These are phyloP conservation scores for Trichocladium antarcticum DNA, from an alignment of 495 filamentous ascomycete species.

Conservation along the genomic window DNA sequence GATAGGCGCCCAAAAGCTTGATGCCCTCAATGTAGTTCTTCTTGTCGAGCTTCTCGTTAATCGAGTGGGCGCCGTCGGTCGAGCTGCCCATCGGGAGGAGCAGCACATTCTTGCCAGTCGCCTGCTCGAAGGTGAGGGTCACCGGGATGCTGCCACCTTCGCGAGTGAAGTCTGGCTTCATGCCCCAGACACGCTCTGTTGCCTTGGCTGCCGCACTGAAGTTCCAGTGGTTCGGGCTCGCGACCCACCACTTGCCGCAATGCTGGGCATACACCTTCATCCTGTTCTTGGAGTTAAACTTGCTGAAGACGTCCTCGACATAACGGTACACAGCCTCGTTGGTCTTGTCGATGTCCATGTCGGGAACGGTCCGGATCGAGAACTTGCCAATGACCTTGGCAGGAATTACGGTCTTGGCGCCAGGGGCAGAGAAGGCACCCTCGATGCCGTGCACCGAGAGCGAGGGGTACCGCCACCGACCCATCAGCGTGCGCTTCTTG, in stretches of 20 bases:
- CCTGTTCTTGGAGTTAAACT: slow-evolving; percentile 81
- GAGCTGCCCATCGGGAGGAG: slow-evolving; percentile 93
- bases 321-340: slow-evolving; percentile 72
- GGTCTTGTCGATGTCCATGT: slow-evolving; percentile 90
- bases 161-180: slow-evolving; percentile 87
- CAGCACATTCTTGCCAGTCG: slow-evolving; percentile 96
- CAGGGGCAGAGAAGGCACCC: slow-evolving; percentile 84
- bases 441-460: slow-evolving; percentile 95
- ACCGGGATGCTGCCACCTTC: slow-evolving; percentile 97
- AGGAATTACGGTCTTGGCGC: slow-evolving; percentile 97
- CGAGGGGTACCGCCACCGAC: slow-evolving; percentile 85
- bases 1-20: slow-evolving; percentile 85
- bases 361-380: slow-evolving; percentile 89
- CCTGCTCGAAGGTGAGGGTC: slow-evolving; percentile 93
- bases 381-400: slow-evolving; percentile 98
- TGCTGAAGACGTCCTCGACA: slow-evolving; percentile 66
- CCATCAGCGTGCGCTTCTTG: slow-evolving; percentile 87
- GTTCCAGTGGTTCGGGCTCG: slow-evolving; percentile 96
- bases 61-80: slow-evolving; percentile 90
- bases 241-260: slow-evolving; percentile 96
- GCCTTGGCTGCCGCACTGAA: slow-evolving; percentile 88
- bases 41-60: slow-evolving; percentile 97
- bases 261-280: slow-evolving; percentile 71
- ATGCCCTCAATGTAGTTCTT: slow-evolving; percentile 98
- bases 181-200: slow-evolving; percentile 80